Evolutionary conservation across 2,329 filamentous ascomycete species (phyloP), one percentile per base, ranked within the genome.

Genomic region (Arthrocladium fulminans): DNA sequence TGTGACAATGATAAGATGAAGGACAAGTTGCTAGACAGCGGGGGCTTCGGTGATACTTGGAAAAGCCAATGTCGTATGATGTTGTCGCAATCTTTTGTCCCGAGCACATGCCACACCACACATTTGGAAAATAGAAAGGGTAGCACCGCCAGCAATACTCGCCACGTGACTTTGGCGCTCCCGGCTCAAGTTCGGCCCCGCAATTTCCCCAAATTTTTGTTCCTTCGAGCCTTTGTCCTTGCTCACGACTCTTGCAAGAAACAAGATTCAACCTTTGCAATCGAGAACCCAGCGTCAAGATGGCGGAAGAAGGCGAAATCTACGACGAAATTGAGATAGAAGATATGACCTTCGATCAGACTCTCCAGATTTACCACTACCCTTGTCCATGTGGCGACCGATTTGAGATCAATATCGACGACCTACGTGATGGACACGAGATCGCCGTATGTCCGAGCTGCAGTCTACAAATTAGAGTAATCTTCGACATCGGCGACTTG

Each of bases 261-360:
- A n/a, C n/a, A n/a, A n/a, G n/a, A n/a, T n/a, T n/a, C n/a, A n/a
- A n/a, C n/a, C n/a, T n/a, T n/a, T n/a, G n/a, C n/a, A n/a, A n/a
- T n/a, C n/a, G n/a, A n/a, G n/a, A n/a, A n/a, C n/a, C n/a, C n/a
- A n/a, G n/a, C n/a, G n/a, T n/a, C n/a, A 37, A 24, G 23, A 41
- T 39, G 43, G 37, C 17, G 41, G 77, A 83, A 55, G 74, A 79
- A 46, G 67, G 84, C 49, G 81, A 84, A 58, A 86, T 95, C 65
- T 97, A 96, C 73, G 90, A 97, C 63, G 90, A 96, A 69, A 90
- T 97, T 68, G 90, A 97, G 67, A 96, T 97, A 72, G 90, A 97
- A 67, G 92, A 98, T 69, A 94, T 96, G 88, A 92, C 86, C 61
- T 96, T 80, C 66, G 88, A 96, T 67, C 72, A 81, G 40, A 74